phyloP scores from a whole-genome alignment of 192 early-diverging fungal genomes.

The Mortierella claussenii region DNA sequence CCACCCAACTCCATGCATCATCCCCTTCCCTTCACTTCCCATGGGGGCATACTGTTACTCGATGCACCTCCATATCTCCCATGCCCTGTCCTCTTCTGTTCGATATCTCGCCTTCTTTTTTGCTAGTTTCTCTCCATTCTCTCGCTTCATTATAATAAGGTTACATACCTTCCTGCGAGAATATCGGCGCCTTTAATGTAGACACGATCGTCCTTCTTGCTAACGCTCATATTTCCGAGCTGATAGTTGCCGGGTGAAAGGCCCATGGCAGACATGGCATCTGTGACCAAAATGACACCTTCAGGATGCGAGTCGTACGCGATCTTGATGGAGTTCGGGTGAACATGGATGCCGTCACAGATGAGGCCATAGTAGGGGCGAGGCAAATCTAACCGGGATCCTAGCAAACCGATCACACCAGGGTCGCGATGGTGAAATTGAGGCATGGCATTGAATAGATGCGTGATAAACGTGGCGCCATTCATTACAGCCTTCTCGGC shows the following conservation, averaged over 20 bases:
- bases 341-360: conserved; percentile 85
- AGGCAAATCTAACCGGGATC: conserved; percentile 57
- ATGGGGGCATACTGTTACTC: too few species aligned
- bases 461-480: conserved; percentile 79
- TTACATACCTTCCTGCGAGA: conserved; percentile 34
- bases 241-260: conserved; percentile 65
- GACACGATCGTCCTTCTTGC: conserved; percentile 32
- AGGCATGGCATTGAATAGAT: conserved; percentile 90
- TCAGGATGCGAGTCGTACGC: conserved; percentile 83
- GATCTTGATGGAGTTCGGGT: conserved; percentile 83
- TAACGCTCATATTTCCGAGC: conserved; percentile 41
- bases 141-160: not conserved
- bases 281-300: conserved; percentile 83
- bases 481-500: conserved; percentile 67
- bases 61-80: too few species aligned
- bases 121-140: too few species aligned
- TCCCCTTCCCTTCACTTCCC: too few species aligned
- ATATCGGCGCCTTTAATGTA: conserved; percentile 19
- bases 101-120: not conserved
- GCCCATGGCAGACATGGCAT: conserved; percentile 82
- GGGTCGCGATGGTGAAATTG: conserved; percentile 91
- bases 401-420: conserved; percentile 80
- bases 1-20: not conserved
- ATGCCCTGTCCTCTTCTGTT: not conserved
- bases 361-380: conserved; percentile 88